These are phyloP conservation scores for Cicer cuneatum DNA, from an alignment of 306 rosid species.

Conservation along the genomic window DNA sequence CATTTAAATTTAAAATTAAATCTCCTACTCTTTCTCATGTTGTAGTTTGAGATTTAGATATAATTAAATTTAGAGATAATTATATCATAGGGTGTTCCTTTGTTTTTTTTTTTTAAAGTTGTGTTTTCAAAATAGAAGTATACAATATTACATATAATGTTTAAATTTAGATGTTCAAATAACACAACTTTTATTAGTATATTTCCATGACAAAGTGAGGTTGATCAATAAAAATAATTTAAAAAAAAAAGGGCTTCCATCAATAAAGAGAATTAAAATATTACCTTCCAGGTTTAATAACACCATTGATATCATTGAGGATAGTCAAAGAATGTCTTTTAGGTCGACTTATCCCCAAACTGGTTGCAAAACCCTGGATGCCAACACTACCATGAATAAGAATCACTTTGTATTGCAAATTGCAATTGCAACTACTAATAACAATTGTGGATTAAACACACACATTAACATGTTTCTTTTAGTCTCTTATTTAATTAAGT, in stretches of 20 bases:
- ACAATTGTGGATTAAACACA: neutral
- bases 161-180: too few species aligned
- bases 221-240: too few species aligned
- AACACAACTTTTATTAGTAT: neutral
- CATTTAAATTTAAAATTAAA: too few species aligned
- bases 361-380: constrained; percentile 54
- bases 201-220: neutral
- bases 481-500: neutral
- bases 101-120: too few species aligned
- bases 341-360: constrained; percentile 55
- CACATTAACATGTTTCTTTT: neutral
- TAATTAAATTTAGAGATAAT: too few species aligned
- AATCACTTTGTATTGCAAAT: constrained; percentile 5
- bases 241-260: too few species aligned
- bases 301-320: constrained; percentile 63
- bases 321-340: constrained; percentile 64
- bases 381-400: neutral
- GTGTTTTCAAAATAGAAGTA: too few species aligned
- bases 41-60: too few species aligned
- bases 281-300: constrained; percentile 78
- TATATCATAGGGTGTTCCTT: too few species aligned
- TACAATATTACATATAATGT: too few species aligned
- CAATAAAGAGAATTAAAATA: neutral
- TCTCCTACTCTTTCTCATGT: too few species aligned
- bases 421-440: neutral